phyloP scores from a whole-genome alignment of 2,329 filamentous ascomycete genomes.

The Ascomycota sp. region DNA sequence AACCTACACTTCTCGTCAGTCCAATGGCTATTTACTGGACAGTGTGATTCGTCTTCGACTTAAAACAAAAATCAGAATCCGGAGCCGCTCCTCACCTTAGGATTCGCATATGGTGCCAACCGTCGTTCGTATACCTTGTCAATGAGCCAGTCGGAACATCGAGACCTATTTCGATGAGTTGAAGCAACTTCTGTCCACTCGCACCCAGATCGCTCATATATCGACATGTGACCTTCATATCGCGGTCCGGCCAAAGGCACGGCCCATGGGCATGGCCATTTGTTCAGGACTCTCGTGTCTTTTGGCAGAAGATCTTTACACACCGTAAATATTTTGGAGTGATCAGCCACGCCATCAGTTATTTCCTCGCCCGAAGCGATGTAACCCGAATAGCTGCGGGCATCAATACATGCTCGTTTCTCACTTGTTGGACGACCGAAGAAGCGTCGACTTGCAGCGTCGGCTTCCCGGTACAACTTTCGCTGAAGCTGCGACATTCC shows the following conservation, averaged over 20 bases:
- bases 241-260: conserved; percentile 23
- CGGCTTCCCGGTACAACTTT: conserved; percentile 15
- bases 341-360: conserved; percentile 26
- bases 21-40: no score
- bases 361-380: conserved; percentile 28
- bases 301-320: conserved; percentile 22
- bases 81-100: conserved; percentile 14
- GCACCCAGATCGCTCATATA: conserved; percentile 21
- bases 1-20: conserved; percentile 11
- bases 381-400: conserved; percentile 25
- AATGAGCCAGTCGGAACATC: conserved; percentile 18
- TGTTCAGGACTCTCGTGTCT: conserved; percentile 17
- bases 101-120: conserved; percentile 29
- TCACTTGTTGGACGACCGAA: conserved; percentile 14
- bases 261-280: conserved; percentile 29
- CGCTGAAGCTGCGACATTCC: conserved; percentile 16
- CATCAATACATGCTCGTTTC: conserved; percentile 22
- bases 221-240: conserved; percentile 18
- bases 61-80: no score
- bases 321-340: conserved; percentile 31
- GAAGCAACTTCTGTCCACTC: conserved; percentile 22
- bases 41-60: no score
- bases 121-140: conserved; percentile 21
- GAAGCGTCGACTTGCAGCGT: conserved; percentile 16
- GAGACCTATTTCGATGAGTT: conserved; percentile 24